phyloP scores from a whole-genome alignment of 768 basidiomycete genomes.

The Arthromyces matolae region DNA sequence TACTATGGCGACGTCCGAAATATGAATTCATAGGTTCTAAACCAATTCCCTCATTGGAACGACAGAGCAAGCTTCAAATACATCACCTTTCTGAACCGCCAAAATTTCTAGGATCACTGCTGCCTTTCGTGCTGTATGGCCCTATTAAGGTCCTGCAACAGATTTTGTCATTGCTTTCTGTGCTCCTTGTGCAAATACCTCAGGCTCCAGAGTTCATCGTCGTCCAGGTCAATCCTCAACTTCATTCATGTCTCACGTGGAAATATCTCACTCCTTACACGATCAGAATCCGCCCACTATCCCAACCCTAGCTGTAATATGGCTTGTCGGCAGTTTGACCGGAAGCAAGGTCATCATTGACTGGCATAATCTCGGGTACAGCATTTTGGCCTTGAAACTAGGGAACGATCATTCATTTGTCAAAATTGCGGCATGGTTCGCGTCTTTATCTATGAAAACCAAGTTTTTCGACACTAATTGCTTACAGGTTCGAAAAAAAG shows the following conservation, averaged over 20 bases:
- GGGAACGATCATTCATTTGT: slow-evolving; percentile 68
- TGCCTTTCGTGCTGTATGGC: slow-evolving; percentile 71
- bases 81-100: slow-evolving; percentile 69
- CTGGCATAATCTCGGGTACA: slow-evolving; percentile 98
- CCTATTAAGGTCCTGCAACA: slow-evolving; percentile 81
- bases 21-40: slow-evolving; percentile 66
- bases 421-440: slow-evolving; percentile 70
- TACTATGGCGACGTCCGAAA: neutral
- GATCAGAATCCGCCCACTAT: slow-evolving; percentile 92
- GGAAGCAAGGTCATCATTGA: slow-evolving; percentile 92
- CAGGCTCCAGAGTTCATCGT: slow-evolving; percentile 81
- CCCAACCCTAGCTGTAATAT: slow-evolving; percentile 85
- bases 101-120: slow-evolving; percentile 32
- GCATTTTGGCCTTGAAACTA: slow-evolving; percentile 82
- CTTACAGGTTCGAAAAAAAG: slow-evolving; percentile 69
- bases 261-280: neutral
- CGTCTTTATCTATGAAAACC: neutral
- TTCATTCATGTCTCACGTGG: slow-evolving; percentile 4
- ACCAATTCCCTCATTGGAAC: slow-evolving; percentile 69
- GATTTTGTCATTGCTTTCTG: slow-evolving; percentile 54
- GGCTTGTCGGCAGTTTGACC: slow-evolving; percentile 61
- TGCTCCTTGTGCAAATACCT: slow-evolving; percentile 56
- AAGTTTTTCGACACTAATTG: neutral
- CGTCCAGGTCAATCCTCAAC: slow-evolving; percentile 73
- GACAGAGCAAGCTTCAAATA: slow-evolving; percentile 60